Evolutionary conservation across 1,284 basidiomycete genomes (phyloP).

Genomic region (Earliella scabrosa): DNA sequence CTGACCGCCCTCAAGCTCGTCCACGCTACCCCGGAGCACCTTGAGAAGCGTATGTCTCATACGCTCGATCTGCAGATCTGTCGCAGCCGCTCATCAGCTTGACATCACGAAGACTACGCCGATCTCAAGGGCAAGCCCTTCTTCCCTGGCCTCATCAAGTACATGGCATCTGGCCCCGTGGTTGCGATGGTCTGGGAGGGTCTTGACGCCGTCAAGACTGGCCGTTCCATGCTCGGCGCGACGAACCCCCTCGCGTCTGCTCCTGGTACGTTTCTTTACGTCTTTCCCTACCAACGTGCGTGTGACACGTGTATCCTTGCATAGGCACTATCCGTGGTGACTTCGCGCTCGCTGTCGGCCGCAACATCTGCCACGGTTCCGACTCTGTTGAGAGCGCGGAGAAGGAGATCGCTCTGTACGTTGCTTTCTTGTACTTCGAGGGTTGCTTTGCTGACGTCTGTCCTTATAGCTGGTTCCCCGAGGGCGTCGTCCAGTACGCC

Average conservation of each 20-base stretch:
- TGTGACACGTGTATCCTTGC: background rate
- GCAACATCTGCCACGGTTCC: conserved; percentile 95
- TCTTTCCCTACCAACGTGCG: background rate
- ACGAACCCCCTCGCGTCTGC: conserved; percentile 95
- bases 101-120: conserved; percentile 76
- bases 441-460: conserved; percentile 21
- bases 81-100: conserved; percentile 1
- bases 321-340: conserved; percentile 91
- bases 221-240: conserved; percentile 93
- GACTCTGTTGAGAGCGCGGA: conserved; percentile 91
- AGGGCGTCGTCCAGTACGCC: conserved; percentile 80
- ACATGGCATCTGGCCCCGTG: conserved; percentile 96
- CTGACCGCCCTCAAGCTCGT: conserved; percentile 89
- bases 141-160: conserved; percentile 93
- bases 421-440: conserved; percentile 21
- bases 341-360: conserved; percentile 90
- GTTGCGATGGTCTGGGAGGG: conserved; percentile 98
- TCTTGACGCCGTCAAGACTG: conserved; percentile 95
- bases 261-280: conserved; percentile 59
- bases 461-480: conserved; percentile 78
- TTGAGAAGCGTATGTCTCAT: conserved; percentile 75
- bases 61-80: background rate
- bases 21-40: conserved; percentile 77
- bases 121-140: conserved; percentile 92
- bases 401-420: conserved; percentile 90